Evolutionary conservation across 2,329 filamentous ascomycete genomes (phyloP).

Genomic region (Periconia digitata): DNA sequence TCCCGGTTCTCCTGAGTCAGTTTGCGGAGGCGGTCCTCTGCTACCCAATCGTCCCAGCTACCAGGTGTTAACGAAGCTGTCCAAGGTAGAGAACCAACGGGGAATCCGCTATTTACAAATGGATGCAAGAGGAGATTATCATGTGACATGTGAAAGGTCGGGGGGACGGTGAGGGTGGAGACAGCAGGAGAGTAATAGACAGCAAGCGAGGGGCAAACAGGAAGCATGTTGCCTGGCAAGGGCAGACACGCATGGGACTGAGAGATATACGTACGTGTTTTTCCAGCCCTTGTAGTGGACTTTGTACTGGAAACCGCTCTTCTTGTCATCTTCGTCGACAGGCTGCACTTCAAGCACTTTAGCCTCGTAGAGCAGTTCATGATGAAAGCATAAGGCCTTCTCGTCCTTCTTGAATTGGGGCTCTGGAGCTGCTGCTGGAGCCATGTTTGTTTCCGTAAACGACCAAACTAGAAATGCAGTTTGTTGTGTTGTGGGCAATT

Average conservation of each 20-base stretch:
- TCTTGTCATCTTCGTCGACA: conserved; percentile 65
- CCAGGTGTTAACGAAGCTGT: conserved; percentile 15
- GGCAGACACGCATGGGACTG: conserved; percentile 2
- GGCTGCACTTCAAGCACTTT: conserved; percentile 82
- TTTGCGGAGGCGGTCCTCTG: conserved; percentile 89
- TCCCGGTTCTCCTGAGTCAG: conserved; percentile 94
- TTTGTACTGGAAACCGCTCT: conserved; percentile 79
- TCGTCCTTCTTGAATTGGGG: conserved; percentile 73
- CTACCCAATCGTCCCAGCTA: conserved; percentile 98
- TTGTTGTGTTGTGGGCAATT: conserved; percentile 12
- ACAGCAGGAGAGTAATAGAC: conserved; percentile 10
- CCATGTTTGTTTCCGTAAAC: conserved; percentile 26
- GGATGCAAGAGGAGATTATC: too few species aligned
- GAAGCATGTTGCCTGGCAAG: neutral
- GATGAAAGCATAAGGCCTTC: conserved; percentile 94
- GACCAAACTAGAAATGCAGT: conserved; percentile 2
- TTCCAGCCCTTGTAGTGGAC: conserved; percentile 99
- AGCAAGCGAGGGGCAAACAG: conserved; percentile 14
- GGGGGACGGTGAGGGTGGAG: conserved; percentile 3
- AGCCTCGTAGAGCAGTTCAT: conserved; percentile 95
- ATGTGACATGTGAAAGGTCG: too few species aligned
- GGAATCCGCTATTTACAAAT: too few species aligned
- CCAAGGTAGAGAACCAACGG: too few species aligned
- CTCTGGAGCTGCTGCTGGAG: conserved; percentile 59
- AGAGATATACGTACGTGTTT: conserved; percentile 69